Evolutionary conservation across 257 asterid genomes (phyloP).

Genomic region (Solanum chilense): DNA sequence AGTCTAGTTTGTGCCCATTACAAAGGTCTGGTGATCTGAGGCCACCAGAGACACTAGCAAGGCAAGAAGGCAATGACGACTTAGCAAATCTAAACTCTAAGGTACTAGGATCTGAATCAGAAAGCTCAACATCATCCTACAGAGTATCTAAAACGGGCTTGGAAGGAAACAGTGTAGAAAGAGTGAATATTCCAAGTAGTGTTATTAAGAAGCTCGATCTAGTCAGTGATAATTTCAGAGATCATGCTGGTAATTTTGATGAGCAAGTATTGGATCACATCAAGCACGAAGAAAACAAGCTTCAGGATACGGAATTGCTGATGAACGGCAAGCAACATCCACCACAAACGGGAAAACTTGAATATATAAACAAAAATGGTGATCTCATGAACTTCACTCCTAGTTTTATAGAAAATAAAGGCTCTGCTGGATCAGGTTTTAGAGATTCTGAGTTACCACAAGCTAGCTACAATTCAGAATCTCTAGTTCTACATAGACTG

Average conservation of each 20-base stretch:
- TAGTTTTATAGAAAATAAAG: slow-evolving; percentile 9
- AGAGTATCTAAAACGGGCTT: slow-evolving; percentile 17
- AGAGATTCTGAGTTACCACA: slow-evolving; percentile 12
- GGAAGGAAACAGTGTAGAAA: slow-evolving; percentile 11
- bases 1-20: slow-evolving; percentile 19
- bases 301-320: slow-evolving; percentile 25
- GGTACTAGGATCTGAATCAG: slow-evolving; percentile 21
- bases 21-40: slow-evolving; percentile 25
- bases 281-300: slow-evolving; percentile 1
- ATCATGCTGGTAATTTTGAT: slow-evolving; percentile 1
- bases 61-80: slow-evolving; percentile 8
- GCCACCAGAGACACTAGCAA: slow-evolving; percentile 17
- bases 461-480: not conserved
- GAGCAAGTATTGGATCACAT: slow-evolving; percentile 13
- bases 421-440: slow-evolving; percentile 11
- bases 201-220: slow-evolving; percentile 13
- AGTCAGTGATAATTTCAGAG: slow-evolving; percentile 2
- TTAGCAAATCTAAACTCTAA: slow-evolving; percentile 11
- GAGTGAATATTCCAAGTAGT: slow-evolving; percentile 12
- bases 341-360: slow-evolving; percentile 7
- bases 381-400: not conserved
- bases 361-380: slow-evolving; percentile 10
- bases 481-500: slow-evolving; percentile 12
- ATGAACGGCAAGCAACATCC: slow-evolving; percentile 24
- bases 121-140: slow-evolving; percentile 15